These are phyloP conservation scores for Trichoderma reesei DNA, from an alignment of 495 filamentous ascomycete genomes.

Conservation along the genomic window DNA sequence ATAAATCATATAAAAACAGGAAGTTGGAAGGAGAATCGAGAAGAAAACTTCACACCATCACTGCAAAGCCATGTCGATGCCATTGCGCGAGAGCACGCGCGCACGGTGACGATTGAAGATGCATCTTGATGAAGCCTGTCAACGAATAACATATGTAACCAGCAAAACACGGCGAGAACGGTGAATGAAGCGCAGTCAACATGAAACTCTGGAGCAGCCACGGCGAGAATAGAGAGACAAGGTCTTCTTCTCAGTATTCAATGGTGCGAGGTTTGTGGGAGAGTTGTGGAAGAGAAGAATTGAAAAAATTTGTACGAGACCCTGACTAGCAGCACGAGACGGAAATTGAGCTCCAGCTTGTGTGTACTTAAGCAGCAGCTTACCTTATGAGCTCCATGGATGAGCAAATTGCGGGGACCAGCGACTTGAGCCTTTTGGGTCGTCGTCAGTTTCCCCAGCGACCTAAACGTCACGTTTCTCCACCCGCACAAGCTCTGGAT, in stretches of 20 bases:
- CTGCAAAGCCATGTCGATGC: conserved; percentile 1
- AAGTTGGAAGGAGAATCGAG: background rate
- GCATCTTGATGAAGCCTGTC: background rate
- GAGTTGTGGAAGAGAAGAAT: no score
- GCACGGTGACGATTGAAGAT: background rate
- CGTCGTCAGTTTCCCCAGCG: background rate
- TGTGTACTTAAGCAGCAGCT: no score
- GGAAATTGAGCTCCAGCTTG: background rate
- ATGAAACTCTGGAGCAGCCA: background rate
- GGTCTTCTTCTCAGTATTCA: background rate
- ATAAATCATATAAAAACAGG: conserved; percentile 4
- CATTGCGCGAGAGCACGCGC: conserved; percentile 4
- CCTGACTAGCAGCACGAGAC: no score
- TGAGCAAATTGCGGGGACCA: conserved; percentile 6
- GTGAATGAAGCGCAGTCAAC: background rate
- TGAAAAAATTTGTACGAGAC: background rate
- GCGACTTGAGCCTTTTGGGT: no score
- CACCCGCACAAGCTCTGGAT: no score
- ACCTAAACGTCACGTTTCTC: conserved; percentile 6
- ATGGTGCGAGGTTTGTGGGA: no score
- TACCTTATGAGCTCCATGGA: background rate
- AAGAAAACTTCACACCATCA: background rate
- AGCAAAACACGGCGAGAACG: background rate
- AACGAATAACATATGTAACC: background rate
- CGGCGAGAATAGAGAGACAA: no score